phyloP scores from a whole-genome alignment of 495 filamentous ascomycete genomes.

The Aspergillus coremiiformis region DNA sequence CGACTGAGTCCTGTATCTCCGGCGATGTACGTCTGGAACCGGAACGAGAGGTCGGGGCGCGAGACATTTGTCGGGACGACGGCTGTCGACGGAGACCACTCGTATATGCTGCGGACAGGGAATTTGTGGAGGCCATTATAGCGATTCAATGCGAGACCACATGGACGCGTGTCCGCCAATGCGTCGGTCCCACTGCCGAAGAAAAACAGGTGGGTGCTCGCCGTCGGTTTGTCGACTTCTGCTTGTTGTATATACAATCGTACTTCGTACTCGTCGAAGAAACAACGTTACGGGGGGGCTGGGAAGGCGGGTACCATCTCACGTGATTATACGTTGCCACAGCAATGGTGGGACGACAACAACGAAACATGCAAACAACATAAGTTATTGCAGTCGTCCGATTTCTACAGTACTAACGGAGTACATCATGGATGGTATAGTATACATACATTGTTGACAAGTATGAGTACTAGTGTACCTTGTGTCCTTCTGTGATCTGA shows the following conservation, averaged over 20 bases:
- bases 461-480: too few relatives aligned
- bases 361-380: too few relatives aligned
- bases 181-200: constrained; percentile 10
- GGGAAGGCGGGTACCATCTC: constrained; percentile 8
- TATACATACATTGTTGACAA: too few relatives aligned
- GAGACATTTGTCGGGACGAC: constrained; percentile 34
- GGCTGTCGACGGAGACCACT: constrained; percentile 29
- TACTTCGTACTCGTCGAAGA: constrained; percentile 2
- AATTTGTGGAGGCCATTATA: constrained; percentile 36
- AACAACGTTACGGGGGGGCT: constrained; percentile 18
- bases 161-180: constrained; percentile 14
- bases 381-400: too few relatives aligned
- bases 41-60: constrained; percentile 36
- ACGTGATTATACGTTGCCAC: constrained; percentile 19
- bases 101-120: constrained; percentile 32
- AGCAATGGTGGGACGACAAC: constrained; percentile 14
- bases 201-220: constrained; percentile 3
- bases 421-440: too few relatives aligned
- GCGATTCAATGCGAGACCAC: constrained; percentile 11
- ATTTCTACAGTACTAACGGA: too few relatives aligned
- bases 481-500: too few relatives aligned
- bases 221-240: constrained; percentile 3
- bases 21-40: constrained; percentile 37
- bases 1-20: constrained; percentile 17
- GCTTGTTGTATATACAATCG: constrained; percentile 9